Evolutionary conservation across 2,329 filamentous ascomycete genomes (phyloP).

Genomic region (Pyricularia sp.): DNA sequence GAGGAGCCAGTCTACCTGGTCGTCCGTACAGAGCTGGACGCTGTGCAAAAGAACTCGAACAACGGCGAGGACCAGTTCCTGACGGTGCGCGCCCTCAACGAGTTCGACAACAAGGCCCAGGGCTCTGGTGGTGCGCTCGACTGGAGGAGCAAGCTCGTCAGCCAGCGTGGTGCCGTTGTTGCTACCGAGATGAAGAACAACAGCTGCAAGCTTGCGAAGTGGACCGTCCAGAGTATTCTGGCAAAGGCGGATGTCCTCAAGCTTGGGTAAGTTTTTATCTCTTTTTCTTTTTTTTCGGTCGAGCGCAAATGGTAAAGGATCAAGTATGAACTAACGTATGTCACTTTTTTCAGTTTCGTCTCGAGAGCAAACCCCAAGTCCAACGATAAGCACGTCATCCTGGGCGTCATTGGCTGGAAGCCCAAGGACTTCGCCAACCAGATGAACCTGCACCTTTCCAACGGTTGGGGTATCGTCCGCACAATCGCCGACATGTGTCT

Average conservation of each 20-base stretch:
- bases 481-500: conserved; percentile 95
- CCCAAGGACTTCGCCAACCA: conserved; percentile 92
- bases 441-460: conserved; percentile 95
- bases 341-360: conserved; percentile 62
- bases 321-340: background rate
- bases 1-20: conserved; percentile 90
- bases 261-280: conserved; percentile 59
- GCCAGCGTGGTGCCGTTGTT: conserved; percentile 91
- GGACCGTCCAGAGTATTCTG: conserved; percentile 94
- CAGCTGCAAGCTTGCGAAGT: conserved; percentile 94
- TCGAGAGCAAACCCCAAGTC: conserved; percentile 87
- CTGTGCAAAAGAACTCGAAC: conserved; percentile 92
- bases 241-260: conserved; percentile 99
- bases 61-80: conserved; percentile 86
- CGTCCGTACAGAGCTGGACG: conserved; percentile 91
- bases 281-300: conserved; percentile 3
- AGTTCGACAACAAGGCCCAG: conserved; percentile 97
- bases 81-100: conserved; percentile 92
- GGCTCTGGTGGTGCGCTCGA: conserved; percentile 91
- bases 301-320: background rate
- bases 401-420: conserved; percentile 96
- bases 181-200: conserved; percentile 99
- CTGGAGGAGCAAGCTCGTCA: conserved; percentile 91
- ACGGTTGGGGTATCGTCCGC: conserved; percentile 97
- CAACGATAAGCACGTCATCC: conserved; percentile 87